Percentiles rank a stretch among this genome's conserved stretches.
phyloP scores from a whole-genome alignment of 2,329 filamentous ascomycete species.

The Leptographium wingfieldii region DNA sequence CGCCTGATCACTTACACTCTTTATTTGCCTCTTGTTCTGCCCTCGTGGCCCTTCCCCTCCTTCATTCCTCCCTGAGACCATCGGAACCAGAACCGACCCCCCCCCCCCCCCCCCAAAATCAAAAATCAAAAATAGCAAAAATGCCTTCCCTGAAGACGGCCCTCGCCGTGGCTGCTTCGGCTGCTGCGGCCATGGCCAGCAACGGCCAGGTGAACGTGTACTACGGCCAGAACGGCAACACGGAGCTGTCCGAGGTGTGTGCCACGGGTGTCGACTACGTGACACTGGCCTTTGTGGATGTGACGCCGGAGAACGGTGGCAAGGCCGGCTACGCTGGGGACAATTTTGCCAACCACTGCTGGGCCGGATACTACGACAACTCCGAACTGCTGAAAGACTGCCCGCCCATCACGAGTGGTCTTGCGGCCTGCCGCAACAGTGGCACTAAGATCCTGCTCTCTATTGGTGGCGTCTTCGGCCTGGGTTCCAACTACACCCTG shows the following conservation, averaged over 20 bases:
- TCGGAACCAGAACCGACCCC: background rate
- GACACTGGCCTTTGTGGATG: slow-evolving; percentile 27
- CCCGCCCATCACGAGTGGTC: slow-evolving; percentile 20
- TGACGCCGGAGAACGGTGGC: slow-evolving; percentile 24
- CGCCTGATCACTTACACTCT: slow-evolving; percentile 5
- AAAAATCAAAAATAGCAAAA: background rate
- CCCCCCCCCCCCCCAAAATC: background rate
- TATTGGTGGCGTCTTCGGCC: slow-evolving; percentile 38
- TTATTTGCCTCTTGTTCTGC: background rate
- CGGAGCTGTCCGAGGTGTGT: slow-evolving; percentile 19
- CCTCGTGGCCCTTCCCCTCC: background rate
- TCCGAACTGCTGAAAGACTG: slow-evolving; percentile 22
- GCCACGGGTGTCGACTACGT: slow-evolving; percentile 25
- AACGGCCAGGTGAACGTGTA: slow-evolving; percentile 19
- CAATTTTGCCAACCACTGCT: slow-evolving; percentile 27
- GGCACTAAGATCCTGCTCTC: slow-evolving; percentile 53
- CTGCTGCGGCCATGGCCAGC: slow-evolving; percentile 14
- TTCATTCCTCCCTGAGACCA: background rate
- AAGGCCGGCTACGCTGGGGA: slow-evolving; percentile 21
- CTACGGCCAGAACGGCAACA: slow-evolving; percentile 19
- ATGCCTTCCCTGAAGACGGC: slow-evolving; percentile 14
- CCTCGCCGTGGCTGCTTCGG: slow-evolving; percentile 14
- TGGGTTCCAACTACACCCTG: slow-evolving; percentile 22
- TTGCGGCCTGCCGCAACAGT: slow-evolving; percentile 37
- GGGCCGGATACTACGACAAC: slow-evolving; percentile 17